Base-by-base conservation (phyloP, 805 yeast species). In the Zygosaccharomyces gambellarensis region DNA sequence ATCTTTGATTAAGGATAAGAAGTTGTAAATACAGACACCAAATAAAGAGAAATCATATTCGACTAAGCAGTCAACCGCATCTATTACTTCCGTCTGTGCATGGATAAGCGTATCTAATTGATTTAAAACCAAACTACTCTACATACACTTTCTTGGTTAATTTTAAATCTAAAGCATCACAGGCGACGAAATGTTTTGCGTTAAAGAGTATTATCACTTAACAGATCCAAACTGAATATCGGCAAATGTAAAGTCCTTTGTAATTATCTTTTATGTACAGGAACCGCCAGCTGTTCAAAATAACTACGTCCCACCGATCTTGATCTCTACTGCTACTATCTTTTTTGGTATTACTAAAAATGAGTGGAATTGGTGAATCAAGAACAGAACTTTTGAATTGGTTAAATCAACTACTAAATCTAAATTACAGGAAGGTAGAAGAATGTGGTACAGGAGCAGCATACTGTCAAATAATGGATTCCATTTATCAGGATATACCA, bases 381-480 rank as follows among this genome's bases (percentile, higher is more conserved):
- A 80, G 98, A 59, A 80, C 83, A 39, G 97, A 89, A 59, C 76
- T 94, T 14, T 70, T 94, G 48, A 78, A 76, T 48, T 94, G 98
- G 98, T 74, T 94, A 56, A 92, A 92, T 62, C 74, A 78, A 39
- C 76, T 87, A 3, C 73, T 89, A 42, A 77, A 77, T 39, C 68
- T 90, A 38, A 73, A 81, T 53, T 80, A 87, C 59, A 74, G 81
- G 32, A 88, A 86, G 63, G 85, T 94, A 1, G 99, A 94, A 64
- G 90, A 90, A 67, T 84, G 97, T 63, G 99, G 99, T 14, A 80
- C 86, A 2, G 99, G 99, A 2, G 97, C 97, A 1, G 92, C 89
- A 0, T 92, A 88, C 65, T 90, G 97, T 67, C 97, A 90, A 71
- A 77, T 94, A 36, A 75, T 92, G 73, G 97, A 94, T 67, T 80